Evolutionary conservation across 371 early-diverging fungal genomes (phyloP).

Genomic region (Synchytrium microbalum): DNA sequence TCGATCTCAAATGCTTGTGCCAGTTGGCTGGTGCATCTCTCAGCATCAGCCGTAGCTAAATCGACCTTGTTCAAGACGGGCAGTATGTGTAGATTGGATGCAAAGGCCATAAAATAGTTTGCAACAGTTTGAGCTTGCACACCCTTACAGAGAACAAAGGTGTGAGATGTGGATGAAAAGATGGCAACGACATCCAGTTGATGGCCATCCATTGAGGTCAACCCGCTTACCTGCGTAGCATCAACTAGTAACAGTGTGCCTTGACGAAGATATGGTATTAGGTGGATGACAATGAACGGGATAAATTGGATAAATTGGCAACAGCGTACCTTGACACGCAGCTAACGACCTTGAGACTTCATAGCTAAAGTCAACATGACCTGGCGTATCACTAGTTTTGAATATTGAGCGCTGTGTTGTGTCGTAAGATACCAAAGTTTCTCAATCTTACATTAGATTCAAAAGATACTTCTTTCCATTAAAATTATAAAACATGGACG

Average conservation of each 20-base stretch:
- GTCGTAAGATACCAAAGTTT: no score
- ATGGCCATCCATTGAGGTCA: no score
- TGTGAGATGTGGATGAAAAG: no score
- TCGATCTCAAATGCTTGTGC: conserved; percentile 80
- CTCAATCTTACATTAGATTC: no score
- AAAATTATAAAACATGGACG: neutral
- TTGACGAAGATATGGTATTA: conserved; percentile 81
- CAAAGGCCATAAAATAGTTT: conserved; percentile 90
- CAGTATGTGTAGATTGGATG: conserved; percentile 73
- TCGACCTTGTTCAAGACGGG: conserved; percentile 90
- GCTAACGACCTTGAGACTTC: conserved; percentile 92
- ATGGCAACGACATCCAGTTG: no score
- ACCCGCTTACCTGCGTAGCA: conserved; percentile 76
- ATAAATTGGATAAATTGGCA: conserved; percentile 80
- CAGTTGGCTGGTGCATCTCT: no score
- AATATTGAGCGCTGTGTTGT: conserved; percentile 66
- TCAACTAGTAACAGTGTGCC: conserved; percentile 87
- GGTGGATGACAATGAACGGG: conserved; percentile 88
- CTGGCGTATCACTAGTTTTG: conserved; percentile 85
- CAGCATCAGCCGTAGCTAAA: no score
- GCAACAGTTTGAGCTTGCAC: conserved; percentile 95
- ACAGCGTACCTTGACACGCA: conserved; percentile 76
- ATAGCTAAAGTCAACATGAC: conserved; percentile 67
- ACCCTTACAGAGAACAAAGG: no score
- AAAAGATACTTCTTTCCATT: neutral